Percentiles rank a stretch among this genome's conserved stretches.
phyloP scores from a whole-genome alignment of 2,329 filamentous ascomycete genomes.

The Hawksworthiomyces lignivorus region DNA sequence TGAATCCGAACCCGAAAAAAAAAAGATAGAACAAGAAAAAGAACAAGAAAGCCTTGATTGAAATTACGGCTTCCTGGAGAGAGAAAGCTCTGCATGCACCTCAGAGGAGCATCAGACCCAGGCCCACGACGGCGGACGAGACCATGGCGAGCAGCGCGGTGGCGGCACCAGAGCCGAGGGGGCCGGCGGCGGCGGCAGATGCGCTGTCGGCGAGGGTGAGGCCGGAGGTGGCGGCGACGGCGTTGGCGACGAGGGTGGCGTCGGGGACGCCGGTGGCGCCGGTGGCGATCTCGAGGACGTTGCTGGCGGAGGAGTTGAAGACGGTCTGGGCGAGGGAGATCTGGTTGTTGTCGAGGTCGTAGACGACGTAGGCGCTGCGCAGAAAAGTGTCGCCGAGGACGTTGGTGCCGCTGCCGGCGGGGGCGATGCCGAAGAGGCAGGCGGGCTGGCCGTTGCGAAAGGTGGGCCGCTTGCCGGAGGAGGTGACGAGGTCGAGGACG shows the following conservation, averaged over 20 bases:
- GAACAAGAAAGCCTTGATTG: conserved; percentile 14
- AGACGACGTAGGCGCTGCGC: conserved; percentile 67
- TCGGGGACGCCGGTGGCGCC: conserved; percentile 44
- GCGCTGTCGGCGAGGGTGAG: conserved; percentile 16
- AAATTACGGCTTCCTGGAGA: conserved; percentile 21
- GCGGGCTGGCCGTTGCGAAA: conserved; percentile 47
- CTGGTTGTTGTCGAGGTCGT: conserved; percentile 64
- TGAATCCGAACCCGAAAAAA: background rate
- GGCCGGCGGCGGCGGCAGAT: background rate
- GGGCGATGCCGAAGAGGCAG: conserved; percentile 62
- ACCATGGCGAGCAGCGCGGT: background rate
- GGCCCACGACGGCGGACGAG: conserved; percentile 5
- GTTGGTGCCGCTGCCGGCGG: conserved; percentile 45
- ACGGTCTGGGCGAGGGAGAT: conserved; percentile 62
- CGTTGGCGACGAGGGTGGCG: conserved; percentile 41
- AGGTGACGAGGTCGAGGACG: conserved; percentile 43
- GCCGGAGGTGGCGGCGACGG: conserved; percentile 42
- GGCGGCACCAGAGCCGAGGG: background rate
- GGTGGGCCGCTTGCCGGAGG: conserved; percentile 37
- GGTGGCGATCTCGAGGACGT: conserved; percentile 47
- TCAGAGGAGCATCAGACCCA: conserved; percentile 13
- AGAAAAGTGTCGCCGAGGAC: conserved; percentile 70
- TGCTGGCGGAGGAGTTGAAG: conserved; percentile 46
- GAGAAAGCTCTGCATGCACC: conserved; percentile 44
- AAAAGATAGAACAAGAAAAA: conserved; percentile 18